Conservation (phyloP, 2,329 filamentous ascomycete species). For the Zarea fungicola region DNA sequence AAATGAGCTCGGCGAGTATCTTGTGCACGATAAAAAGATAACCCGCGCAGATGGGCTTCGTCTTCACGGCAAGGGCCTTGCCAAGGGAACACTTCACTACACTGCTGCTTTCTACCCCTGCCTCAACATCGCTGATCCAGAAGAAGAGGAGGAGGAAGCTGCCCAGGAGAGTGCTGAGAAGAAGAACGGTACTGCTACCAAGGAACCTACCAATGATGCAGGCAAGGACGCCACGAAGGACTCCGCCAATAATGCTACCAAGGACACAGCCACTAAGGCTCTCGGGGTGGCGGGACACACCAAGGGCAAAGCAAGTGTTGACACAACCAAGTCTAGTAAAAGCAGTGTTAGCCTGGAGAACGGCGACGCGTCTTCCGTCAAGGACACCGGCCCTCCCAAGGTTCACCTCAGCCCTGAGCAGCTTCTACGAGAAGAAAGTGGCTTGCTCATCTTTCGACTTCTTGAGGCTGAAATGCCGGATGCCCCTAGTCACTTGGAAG, state of each 20-base stretch:
- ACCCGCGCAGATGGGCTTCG: conserved; percentile 62
- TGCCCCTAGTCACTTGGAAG: conserved; percentile 71
- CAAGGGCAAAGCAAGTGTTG: conserved; percentile 38
- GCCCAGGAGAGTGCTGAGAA: conserved; percentile 32
- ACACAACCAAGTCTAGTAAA: conserved; percentile 18
- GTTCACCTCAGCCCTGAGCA: conserved; percentile 74
- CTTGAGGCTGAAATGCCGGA: conserved; percentile 82
- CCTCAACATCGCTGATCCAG: conserved; percentile 81
- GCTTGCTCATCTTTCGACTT: conserved; percentile 89
- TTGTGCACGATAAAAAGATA: conserved; percentile 71
- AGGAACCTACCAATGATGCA: conserved; percentile 23
- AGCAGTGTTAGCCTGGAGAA: conserved; percentile 32
- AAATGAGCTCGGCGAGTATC: conserved; percentile 73
- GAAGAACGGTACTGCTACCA: conserved; percentile 10
- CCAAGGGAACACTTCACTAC: conserved; percentile 78
- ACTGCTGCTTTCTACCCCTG: conserved; percentile 87
- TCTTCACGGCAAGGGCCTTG: conserved; percentile 64
- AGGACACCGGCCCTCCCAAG: conserved; percentile 61
- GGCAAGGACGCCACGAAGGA: conserved; percentile 55
- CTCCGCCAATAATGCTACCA: conserved; percentile 3
- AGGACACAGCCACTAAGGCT: conserved; percentile 21
- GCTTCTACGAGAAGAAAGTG: conserved; percentile 79
- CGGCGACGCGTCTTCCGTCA: conserved; percentile 23
- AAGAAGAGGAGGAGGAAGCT: conserved; percentile 65
- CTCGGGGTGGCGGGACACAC: conserved; percentile 29